Evolutionary conservation across 371 early-diverging fungal species (phyloP).

Genomic region (Sporodiniella umbellata): DNA sequence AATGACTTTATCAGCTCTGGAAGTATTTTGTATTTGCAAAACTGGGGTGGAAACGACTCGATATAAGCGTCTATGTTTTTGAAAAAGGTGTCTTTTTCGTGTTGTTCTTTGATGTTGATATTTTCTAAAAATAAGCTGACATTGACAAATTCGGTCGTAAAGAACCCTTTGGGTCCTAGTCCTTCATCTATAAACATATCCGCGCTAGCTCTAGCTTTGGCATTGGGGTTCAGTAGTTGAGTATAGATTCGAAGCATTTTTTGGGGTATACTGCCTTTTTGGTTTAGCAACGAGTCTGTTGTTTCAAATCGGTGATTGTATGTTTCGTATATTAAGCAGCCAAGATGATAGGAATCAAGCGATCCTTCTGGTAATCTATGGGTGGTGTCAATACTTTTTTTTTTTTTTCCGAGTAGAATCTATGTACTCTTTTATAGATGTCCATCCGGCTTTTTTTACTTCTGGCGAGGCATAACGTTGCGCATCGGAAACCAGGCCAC

Average conservation of each 20-base stretch:
- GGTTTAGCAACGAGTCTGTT: conserved; percentile 54
- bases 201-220: conserved; percentile 61
- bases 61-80: conserved; percentile 57
- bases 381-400: no score
- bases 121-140: conserved; percentile 83
- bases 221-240: conserved; percentile 48
- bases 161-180: conserved; percentile 60
- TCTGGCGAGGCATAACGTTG: conserved; percentile 75
- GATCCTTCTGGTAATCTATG: conserved; percentile 41
- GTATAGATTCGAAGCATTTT: conserved; percentile 53
- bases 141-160: conserved; percentile 75
- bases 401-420: not conserved
- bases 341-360: conserved; percentile 81
- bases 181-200: conserved; percentile 69
- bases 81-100: conserved; percentile 79
- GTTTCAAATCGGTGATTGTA: conserved; percentile 71
- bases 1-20: conserved; percentile 89
- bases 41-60: conserved; percentile 77
- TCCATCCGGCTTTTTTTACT: conserved; percentile 65
- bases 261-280: conserved; percentile 63
- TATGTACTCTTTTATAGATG: conserved; percentile 58
- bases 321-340: conserved; percentile 74
- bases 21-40: conserved; percentile 82
- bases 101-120: conserved; percentile 80
- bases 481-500: conserved; percentile 63